Base-by-base conservation (phyloP, 2,329 filamentous ascomycete species). In the Claviceps sp. region DNA sequence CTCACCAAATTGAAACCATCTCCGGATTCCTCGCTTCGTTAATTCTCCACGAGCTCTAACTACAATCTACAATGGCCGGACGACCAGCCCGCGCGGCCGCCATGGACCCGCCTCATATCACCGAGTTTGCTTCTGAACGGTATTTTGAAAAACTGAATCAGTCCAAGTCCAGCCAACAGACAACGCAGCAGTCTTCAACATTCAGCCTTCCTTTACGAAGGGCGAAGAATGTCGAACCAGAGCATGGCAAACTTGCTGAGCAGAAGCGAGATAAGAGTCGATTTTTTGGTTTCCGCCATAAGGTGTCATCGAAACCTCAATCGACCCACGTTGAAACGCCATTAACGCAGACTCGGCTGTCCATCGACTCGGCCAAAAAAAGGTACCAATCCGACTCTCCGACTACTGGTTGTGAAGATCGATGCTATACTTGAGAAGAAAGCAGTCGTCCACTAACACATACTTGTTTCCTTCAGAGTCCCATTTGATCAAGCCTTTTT, bases 41-140 rank as follows among this genome's bases (percentile, higher is more conserved):
- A n/a, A 49, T 24, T 51, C 48, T 46, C 46, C 40, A 43, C 39
- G 48, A 47, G 44, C 55, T 43, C 48, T 51, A 45, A 17, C 13
- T 8, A 45, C 34, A 19, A 16, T 45, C 53, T 56, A 60, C 46
- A 58, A 69, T 70, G 68, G 60, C 67, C 54, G 62, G 66, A 56
- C 57, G 59, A 50, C 59, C 59, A 50, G 57, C 59, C 49, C 60
- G 59, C 46, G 59, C 61, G 56, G 50, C 45, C 50, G 65, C 65
- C 61, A 81, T 82, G 78, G 80, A 83, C 57, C 78, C 77, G 60
- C 72, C 75, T 59, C 80, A 82, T 57, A 73, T 81, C 56, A 82
- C 80, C 55, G 81, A 84, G 64, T 84, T 84, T 67, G 81, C 79
- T 55, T 84, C 81, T 45, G 72, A 78, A 65, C 77, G 77, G 57